These are phyloP conservation scores for Lecanosticta acicola DNA, from an alignment of 2,329 filamentous ascomycete species.

Conservation along the genomic window DNA sequence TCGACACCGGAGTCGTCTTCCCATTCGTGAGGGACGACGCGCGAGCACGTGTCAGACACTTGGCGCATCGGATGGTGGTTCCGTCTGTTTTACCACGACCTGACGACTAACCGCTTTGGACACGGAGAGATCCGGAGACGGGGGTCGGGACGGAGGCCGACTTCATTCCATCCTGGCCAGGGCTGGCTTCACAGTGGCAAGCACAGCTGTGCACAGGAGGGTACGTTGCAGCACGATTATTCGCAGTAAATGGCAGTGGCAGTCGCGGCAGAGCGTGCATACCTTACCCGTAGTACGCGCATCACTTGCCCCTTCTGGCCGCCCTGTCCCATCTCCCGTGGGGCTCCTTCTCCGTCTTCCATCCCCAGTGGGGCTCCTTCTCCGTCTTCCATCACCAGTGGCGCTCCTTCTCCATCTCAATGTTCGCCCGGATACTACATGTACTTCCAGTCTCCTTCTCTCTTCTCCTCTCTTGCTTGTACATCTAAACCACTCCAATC, in stretches of 20 bases:
- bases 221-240: too few relatives aligned
- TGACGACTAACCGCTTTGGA: slow-evolving; percentile 1
- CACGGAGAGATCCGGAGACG: not conserved
- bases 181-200: not conserved
- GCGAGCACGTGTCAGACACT: not conserved
- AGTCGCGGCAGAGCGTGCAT: too few relatives aligned
- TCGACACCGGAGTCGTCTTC: too few relatives aligned
- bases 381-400: not conserved
- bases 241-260: too few relatives aligned
- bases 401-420: not conserved
- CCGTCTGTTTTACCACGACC: not conserved
- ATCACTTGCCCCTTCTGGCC: not conserved
- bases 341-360: not conserved
- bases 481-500: too few relatives aligned
- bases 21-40: not conserved
- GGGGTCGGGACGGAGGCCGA: not conserved
- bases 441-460: not conserved
- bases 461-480: not conserved
- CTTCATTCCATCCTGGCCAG: not conserved
- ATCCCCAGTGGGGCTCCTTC: not conserved
- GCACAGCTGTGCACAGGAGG: too few relatives aligned
- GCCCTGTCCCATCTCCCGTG: not conserved
- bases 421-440: not conserved
- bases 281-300: too few relatives aligned
- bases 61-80: not conserved